Evolutionary conservation across 208 protist genomes (phyloP).

Genomic region (Kentomonas sorsogonicus): DNA sequence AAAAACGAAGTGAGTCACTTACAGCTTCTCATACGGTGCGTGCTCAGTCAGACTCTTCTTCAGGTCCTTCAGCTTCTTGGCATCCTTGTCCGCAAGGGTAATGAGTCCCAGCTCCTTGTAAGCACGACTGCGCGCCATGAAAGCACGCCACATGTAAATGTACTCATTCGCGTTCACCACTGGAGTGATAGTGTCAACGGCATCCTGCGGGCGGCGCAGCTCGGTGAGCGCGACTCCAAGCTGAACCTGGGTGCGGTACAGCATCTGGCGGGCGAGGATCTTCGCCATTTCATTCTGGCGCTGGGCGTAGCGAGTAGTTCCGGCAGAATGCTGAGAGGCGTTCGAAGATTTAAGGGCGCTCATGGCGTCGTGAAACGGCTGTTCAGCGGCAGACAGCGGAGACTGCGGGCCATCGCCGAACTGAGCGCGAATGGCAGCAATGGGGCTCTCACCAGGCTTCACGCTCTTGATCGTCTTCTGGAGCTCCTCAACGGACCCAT

Average conservation of each 20-base stretch:
- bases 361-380: conserved; percentile 51
- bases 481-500: conserved; percentile 62
- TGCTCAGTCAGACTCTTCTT: conserved; percentile 54
- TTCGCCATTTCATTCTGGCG: conserved; percentile 41
- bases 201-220: conserved; percentile 64
- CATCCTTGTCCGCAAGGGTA: conserved; percentile 72
- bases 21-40: conserved; percentile 42
- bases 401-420: conserved; percentile 59
- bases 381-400: conserved; percentile 50
- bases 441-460: conserved; percentile 43
- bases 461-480: conserved; percentile 46
- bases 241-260: conserved; percentile 74
- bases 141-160: conserved; percentile 86
- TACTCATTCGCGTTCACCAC: conserved; percentile 77
- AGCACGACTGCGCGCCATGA: conserved; percentile 69
- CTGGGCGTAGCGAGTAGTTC: conserved; percentile 34
- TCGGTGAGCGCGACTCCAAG: conserved; percentile 61
- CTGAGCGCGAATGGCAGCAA: conserved; percentile 43
- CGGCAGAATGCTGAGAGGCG: conserved; percentile 58
- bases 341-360: conserved; percentile 24
- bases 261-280: conserved; percentile 52
- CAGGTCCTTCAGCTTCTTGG: conserved; percentile 61
- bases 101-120: conserved; percentile 77
- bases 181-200: conserved; percentile 52
- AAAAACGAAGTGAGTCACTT: conserved; percentile 8